Percentiles rank a stretch among this genome's conserved stretches.
Evolutionary conservation across 306 rosid genomes (phyloP).

Genomic region (Corylus americana): DNA sequence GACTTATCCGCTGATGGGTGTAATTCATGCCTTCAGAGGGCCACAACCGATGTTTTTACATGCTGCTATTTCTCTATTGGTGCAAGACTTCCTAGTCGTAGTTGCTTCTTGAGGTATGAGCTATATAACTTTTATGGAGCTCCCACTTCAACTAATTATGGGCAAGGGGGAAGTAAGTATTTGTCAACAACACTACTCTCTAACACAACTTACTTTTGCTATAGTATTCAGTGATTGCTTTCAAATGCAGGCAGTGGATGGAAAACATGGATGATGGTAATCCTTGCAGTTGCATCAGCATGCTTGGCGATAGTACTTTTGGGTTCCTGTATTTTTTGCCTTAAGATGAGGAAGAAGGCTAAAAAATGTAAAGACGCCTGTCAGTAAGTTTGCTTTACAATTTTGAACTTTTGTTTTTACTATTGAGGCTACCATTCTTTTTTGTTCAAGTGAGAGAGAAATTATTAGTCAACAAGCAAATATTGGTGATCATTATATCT

Average conservation of each 20-base stretch:
- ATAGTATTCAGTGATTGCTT: background rate
- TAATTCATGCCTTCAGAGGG: conserved; percentile 43
- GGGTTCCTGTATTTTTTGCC: conserved; percentile 24
- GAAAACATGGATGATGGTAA: conserved; percentile 33
- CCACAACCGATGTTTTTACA: conserved; percentile 33
- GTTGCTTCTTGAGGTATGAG: conserved; percentile 65
- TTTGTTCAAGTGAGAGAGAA: conserved; percentile 31
- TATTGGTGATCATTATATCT: background rate
- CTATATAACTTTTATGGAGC: conserved; percentile 46
- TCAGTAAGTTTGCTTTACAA: background rate
- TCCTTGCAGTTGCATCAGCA: conserved; percentile 20
- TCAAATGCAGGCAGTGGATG: conserved; percentile 35
- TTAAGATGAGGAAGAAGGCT: background rate
- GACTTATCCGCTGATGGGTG: conserved; percentile 57
- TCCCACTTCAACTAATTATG: conserved; percentile 23
- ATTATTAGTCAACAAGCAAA: background rate
- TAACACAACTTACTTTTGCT: background rate
- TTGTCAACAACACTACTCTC: background rate
- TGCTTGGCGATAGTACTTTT: conserved; percentile 31
- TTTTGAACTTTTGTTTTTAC: background rate
- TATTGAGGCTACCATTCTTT: background rate
- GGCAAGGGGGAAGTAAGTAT: conserved; percentile 33
- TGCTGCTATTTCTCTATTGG: conserved; percentile 52
- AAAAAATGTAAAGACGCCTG: background rate
- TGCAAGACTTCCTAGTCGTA: conserved; percentile 53